Percentiles rank a stretch among this genome's conserved stretches.
phyloP scores from a whole-genome alignment of 305 asterid species.

The Striga hermonthica region DNA sequence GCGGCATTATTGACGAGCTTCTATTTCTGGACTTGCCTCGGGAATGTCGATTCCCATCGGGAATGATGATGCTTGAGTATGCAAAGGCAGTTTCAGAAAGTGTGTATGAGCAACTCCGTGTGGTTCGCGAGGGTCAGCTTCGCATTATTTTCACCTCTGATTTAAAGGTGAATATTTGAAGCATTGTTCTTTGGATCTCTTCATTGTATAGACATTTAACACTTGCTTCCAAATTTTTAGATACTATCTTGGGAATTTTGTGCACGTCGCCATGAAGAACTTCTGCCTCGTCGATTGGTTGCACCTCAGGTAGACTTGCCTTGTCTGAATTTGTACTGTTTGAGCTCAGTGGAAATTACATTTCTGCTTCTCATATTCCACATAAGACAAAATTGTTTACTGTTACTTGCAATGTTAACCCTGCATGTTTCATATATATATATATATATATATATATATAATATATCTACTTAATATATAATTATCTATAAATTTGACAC shows the following conservation, averaged over 20 bases:
- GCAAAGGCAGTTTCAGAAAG: conserved; percentile 93
- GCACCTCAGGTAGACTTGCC: conserved; percentile 76
- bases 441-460: no score
- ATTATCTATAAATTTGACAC: no score
- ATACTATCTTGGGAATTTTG: conserved; percentile 95
- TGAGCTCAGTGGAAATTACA: not conserved
- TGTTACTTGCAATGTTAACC: no score
- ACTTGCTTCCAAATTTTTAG: conserved; percentile 36
- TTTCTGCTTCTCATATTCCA: not conserved
- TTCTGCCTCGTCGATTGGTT: conserved; percentile 78
- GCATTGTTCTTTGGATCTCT: not conserved
- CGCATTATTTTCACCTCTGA: conserved; percentile 81
- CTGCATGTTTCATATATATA: no score
- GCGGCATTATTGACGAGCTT: conserved; percentile 89
- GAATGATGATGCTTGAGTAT: conserved; percentile 86
- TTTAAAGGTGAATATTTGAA: conserved; percentile 54
- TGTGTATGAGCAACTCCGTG: conserved; percentile 84
- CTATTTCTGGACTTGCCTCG: conserved; percentile 89
- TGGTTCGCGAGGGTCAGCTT: conserved; percentile 92
- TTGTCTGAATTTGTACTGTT: conserved; percentile 14
- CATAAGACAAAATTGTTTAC: not conserved
- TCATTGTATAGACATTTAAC: conserved; percentile 22
- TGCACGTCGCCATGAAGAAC: conserved; percentile 90
- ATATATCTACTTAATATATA: no score
- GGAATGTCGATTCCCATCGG: conserved; percentile 79